Evolutionary conservation across 768 basidiomycete genomes (phyloP).

Genomic region (Pisolithus microcarpus): DNA sequence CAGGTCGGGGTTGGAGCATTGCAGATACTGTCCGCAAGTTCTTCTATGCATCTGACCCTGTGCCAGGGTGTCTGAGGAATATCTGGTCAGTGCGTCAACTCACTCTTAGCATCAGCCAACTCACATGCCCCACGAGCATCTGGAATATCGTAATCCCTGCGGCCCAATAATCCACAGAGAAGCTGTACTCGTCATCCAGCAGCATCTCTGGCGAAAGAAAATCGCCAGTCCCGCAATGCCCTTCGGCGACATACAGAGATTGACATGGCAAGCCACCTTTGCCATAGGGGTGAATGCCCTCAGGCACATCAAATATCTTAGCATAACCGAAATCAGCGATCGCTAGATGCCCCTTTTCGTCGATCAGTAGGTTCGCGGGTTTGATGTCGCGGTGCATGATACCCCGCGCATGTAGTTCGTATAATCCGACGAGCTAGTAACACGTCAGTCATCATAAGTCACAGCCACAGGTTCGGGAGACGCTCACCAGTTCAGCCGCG

Average conservation of each 20-base stretch:
- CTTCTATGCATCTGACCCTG: neutral
- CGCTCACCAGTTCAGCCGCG: neutral
- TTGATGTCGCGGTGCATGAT: conserved; percentile 67
- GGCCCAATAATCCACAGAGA: neutral
- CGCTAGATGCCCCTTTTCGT: conserved; percentile 31
- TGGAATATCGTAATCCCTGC: neutral
- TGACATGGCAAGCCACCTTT: neutral
- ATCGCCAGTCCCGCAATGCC: neutral
- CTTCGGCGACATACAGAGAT: neutral
- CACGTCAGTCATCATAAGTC: neutral
- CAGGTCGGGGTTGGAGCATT: neutral
- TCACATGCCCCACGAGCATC: neutral
- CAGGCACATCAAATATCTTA: neutral
- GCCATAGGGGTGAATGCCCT: neutral
- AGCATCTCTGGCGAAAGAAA: neutral
- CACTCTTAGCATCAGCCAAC: neutral
- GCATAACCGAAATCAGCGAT: neutral
- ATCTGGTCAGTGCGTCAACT: neutral
- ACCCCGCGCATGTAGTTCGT: conserved; percentile 46
- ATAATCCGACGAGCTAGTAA: conserved; percentile 4
- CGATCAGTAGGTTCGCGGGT: conserved; percentile 54
- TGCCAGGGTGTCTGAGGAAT: neutral
- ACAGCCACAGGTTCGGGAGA: neutral
- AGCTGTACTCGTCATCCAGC: neutral
- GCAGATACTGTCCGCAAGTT: neutral